Percentiles rank a stretch among this genome's conserved stretches.
Evolutionary conservation across 2,329 filamentous ascomycete genomes (phyloP).

Genomic region (Madurella fahalii): DNA sequence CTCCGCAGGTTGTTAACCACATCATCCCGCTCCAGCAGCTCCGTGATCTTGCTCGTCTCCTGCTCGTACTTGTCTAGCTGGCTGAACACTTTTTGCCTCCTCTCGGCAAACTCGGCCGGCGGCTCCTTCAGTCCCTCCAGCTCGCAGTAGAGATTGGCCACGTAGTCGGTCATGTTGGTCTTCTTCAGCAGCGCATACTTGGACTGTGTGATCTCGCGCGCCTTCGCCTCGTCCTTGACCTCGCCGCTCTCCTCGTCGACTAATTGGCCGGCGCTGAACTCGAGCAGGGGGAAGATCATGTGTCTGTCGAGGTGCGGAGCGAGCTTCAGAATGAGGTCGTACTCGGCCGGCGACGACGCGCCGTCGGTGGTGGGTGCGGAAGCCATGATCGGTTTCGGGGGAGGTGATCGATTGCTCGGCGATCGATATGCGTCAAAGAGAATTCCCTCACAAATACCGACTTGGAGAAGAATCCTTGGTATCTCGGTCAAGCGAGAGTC

Average conservation of each 20-base stretch:
- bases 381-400: slow-evolving; percentile 35
- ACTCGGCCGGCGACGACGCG: slow-evolving; percentile 27
- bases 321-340: slow-evolving; percentile 72
- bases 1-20: slow-evolving; percentile 87
- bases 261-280: slow-evolving; percentile 81
- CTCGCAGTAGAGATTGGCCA: slow-evolving; percentile 86
- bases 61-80: slow-evolving; percentile 80
- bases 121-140: slow-evolving; percentile 74
- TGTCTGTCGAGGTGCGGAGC: slow-evolving; percentile 92
- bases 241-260: slow-evolving; percentile 61
- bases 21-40: slow-evolving; percentile 80
- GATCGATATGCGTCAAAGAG: slow-evolving; percentile 6
- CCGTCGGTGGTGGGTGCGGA: slow-evolving; percentile 35
- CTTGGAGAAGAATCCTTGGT: background rate
- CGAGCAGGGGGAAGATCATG: slow-evolving; percentile 91
- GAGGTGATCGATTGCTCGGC: slow-evolving; percentile 31
- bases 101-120: slow-evolving; percentile 81
- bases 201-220: slow-evolving; percentile 71
- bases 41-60: slow-evolving; percentile 82
- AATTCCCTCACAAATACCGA: background rate
- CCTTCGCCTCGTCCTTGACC: slow-evolving; percentile 49
- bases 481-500: slow-evolving; percentile 8
- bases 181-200: slow-evolving; percentile 94
- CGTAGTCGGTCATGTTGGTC: slow-evolving; percentile 99
- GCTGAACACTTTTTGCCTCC: slow-evolving; percentile 82